phyloP scores from a whole-genome alignment of 1,139 yeast genomes.

The Yamadazyma diospyri region DNA sequence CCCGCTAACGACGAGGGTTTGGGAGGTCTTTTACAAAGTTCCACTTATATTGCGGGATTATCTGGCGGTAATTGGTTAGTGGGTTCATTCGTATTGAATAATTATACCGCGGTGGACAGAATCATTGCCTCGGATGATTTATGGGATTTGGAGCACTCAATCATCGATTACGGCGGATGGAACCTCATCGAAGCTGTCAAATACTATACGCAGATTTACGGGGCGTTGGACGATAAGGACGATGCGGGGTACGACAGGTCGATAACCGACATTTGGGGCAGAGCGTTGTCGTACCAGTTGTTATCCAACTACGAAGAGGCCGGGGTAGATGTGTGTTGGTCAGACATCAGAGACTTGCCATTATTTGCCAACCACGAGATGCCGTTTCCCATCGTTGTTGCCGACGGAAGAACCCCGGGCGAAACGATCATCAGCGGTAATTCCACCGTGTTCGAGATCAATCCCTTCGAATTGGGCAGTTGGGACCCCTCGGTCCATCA shows the following conservation, averaged over 20 bases:
- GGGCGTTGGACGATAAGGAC: conserved; percentile 55
- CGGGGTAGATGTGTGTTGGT: conserved; percentile 65
- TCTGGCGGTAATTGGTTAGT: conserved; percentile 90
- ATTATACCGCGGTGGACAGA: conserved; percentile 70
- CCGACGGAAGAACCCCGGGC: conserved; percentile 77
- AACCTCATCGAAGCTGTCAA: conserved; percentile 54
- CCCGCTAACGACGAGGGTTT: conserved; percentile 46
- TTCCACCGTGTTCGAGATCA: conserved; percentile 75
- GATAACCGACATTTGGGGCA: conserved; percentile 93
- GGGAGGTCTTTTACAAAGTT: conserved; percentile 72
- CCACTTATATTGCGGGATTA: conserved; percentile 74
- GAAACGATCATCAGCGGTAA: conserved; percentile 53
- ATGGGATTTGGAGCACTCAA: conserved; percentile 69
- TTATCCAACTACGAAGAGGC: conserved; percentile 54
- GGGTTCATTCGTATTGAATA: conserved; percentile 75
- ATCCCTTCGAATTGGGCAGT: conserved; percentile 82
- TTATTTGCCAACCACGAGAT: conserved; percentile 57
- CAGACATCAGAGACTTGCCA: conserved; percentile 51
- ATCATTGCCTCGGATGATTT: conserved; percentile 51
- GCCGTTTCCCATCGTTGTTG: conserved; percentile 82
- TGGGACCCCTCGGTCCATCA: conserved; percentile 78
- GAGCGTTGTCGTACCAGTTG: conserved; percentile 76
- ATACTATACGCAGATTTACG: conserved; percentile 53
- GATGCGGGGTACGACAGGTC: conserved; percentile 77
- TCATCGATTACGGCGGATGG: conserved; percentile 67